Conservation (phyloP, 2,329 filamentous ascomycete species). For the Cladophialophora carrionii region DNA sequence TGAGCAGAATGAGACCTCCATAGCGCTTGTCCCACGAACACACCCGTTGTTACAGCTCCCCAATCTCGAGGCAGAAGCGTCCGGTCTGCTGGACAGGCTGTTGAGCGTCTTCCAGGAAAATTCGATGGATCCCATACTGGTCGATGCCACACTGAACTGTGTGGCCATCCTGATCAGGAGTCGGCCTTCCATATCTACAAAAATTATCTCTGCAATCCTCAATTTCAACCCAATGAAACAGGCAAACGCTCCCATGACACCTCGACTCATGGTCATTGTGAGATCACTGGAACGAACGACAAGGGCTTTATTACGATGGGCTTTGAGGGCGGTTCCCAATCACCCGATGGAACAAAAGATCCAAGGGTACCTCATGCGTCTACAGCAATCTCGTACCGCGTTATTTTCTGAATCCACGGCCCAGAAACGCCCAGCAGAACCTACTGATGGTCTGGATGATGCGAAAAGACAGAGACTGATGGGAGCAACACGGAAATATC, state of each 20-base stretch:
- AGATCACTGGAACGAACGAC: slow-evolving; percentile 96
- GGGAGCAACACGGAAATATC: slow-evolving; percentile 60
- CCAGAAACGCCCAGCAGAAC: slow-evolving; percentile 77
- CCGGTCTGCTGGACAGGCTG: slow-evolving; percentile 85
- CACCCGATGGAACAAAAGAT: slow-evolving; percentile 76
- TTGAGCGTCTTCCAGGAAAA: slow-evolving; percentile 83
- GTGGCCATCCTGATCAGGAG: slow-evolving; percentile 80
- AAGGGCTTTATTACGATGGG: slow-evolving; percentile 77
- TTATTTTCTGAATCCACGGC: slow-evolving; percentile 71
- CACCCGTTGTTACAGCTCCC: slow-evolving; percentile 78
- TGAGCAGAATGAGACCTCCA: slow-evolving; percentile 79
- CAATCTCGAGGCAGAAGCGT: slow-evolving; percentile 89
- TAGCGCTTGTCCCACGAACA: slow-evolving; percentile 80
- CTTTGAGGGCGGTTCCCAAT: slow-evolving; percentile 82
- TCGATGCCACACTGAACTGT: slow-evolving; percentile 90
- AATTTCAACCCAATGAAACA: slow-evolving; percentile 90
- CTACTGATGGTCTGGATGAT: slow-evolving; percentile 70
- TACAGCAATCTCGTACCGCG: slow-evolving; percentile 76
- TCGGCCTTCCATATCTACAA: slow-evolving; percentile 77
- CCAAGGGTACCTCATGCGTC: slow-evolving; percentile 81
- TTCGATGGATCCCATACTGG: slow-evolving; percentile 81
- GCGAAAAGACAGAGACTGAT: slow-evolving; percentile 79
- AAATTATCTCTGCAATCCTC: slow-evolving; percentile 81
- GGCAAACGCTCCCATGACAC: slow-evolving; percentile 74
- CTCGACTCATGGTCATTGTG: slow-evolving; percentile 77